A percentile compares a stretch with the other conserved stretches of the same genome.
These are phyloP conservation scores for Rhizopus delemar DNA, from an alignment of 371 early-diverging fungal species.

Conservation along the genomic window DNA sequence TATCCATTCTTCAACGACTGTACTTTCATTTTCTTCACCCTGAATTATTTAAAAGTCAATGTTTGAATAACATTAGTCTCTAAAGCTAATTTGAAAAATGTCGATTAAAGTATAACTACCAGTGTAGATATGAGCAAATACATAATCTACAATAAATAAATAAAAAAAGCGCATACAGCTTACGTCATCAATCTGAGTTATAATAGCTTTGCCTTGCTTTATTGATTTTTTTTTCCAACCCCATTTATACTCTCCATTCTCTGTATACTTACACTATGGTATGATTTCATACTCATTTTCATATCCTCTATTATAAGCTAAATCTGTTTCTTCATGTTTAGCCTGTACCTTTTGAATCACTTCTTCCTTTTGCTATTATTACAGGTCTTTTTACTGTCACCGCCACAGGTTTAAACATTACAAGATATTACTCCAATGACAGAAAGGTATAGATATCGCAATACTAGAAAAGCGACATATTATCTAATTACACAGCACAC, in stretches of 20 bases:
- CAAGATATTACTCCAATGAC: slow-evolving; percentile 46
- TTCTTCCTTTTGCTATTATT: slow-evolving; percentile 52
- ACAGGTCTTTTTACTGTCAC: slow-evolving; percentile 42
- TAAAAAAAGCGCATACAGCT: neutral
- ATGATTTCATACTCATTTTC: neutral
- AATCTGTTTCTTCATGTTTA: slow-evolving; percentile 9
- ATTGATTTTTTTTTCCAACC: slow-evolving; percentile 2
- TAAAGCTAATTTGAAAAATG: too few relatives aligned
- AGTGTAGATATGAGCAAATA: too few relatives aligned
- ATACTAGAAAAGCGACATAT: neutral
- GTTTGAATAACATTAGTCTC: too few relatives aligned
- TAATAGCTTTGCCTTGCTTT: neutral
- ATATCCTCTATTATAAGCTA: neutral
- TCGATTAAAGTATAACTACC: too few relatives aligned
- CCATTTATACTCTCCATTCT: slow-evolving; percentile 4
- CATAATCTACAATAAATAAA: too few relatives aligned
- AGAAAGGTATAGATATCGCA: slow-evolving; percentile 34
- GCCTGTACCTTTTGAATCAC: slow-evolving; percentile 57
- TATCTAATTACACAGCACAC: neutral
- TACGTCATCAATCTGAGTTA: slow-evolving; percentile 1
- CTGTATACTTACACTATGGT: slow-evolving; percentile 8
- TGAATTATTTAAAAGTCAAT: too few relatives aligned
- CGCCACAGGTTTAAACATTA: slow-evolving; percentile 40
- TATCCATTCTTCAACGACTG: too few relatives aligned
- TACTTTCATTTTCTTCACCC: too few relatives aligned